phyloP scores from a whole-genome alignment of 2,329 filamentous ascomycete species.

The Calonectria honghensis region DNA sequence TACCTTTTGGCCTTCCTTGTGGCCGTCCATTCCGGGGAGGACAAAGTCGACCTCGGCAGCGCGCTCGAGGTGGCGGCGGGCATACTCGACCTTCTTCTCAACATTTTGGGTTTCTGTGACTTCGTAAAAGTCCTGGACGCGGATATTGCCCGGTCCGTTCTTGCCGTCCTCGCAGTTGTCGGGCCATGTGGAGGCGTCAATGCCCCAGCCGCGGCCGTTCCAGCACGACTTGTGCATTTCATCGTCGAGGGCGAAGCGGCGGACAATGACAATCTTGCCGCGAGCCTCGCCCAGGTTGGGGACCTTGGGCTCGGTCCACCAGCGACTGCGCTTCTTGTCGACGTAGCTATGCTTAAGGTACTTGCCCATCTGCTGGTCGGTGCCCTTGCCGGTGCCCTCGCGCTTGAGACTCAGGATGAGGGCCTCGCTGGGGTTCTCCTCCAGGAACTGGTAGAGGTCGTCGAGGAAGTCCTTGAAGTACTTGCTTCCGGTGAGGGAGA shows the following conservation, averaged over 20 bases:
- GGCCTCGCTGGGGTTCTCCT: slow-evolving; percentile 85
- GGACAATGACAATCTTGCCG: slow-evolving; percentile 88
- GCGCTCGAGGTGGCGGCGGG: slow-evolving; percentile 84
- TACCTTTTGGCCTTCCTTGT: slow-evolving; percentile 55
- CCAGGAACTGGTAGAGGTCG: slow-evolving; percentile 84
- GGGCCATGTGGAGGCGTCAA: slow-evolving; percentile 83
- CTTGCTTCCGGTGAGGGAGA: slow-evolving; percentile 87
- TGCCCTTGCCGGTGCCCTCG: slow-evolving; percentile 88
- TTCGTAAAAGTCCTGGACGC: slow-evolving; percentile 97
- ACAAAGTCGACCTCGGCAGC: slow-evolving; percentile 73
- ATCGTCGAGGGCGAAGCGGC: slow-evolving; percentile 83
- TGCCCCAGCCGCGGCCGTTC: slow-evolving; percentile 72
- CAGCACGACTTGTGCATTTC: slow-evolving; percentile 69
- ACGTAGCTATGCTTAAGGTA: slow-evolving; percentile 85
- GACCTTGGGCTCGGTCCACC: slow-evolving; percentile 87
- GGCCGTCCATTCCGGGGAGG: slow-evolving; percentile 61
- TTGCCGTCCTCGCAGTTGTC: slow-evolving; percentile 89
- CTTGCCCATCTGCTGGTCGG: slow-evolving; percentile 85
- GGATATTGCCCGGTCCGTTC: slow-evolving; percentile 82
- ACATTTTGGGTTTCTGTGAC: slow-evolving; percentile 85
- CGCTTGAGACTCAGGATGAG: slow-evolving; percentile 92
- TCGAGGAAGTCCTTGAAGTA: slow-evolving; percentile 84
- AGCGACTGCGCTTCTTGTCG: slow-evolving; percentile 72
- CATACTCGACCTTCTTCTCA: slow-evolving; percentile 84
- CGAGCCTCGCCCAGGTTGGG: slow-evolving; percentile 87